phyloP scores from a whole-genome alignment of 805 yeast species.

The Suhomyces tanzawaensis region DNA sequence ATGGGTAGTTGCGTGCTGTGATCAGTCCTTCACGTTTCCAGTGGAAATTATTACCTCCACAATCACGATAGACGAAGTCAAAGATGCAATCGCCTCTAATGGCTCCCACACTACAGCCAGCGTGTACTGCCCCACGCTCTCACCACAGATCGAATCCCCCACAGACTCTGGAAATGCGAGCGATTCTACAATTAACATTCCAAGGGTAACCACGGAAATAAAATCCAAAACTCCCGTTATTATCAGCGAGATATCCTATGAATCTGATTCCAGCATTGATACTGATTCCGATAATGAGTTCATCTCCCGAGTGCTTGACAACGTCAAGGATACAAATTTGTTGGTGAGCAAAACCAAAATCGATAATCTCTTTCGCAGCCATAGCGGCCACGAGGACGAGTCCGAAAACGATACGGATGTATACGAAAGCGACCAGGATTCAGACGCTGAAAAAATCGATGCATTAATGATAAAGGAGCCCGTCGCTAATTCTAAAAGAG shows the following conservation, averaged over 20 bases:
- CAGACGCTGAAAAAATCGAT: conserved; percentile 21
- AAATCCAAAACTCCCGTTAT: too few species aligned
- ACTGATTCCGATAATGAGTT: conserved; percentile 16
- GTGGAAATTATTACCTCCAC: conserved; percentile 36
- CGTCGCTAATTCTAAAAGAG: neutral
- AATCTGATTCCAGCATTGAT: conserved; percentile 10
- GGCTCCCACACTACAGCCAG: too few species aligned
- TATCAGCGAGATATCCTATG: too few species aligned
- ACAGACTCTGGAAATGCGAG: neutral
- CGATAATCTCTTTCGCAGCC: neutral
- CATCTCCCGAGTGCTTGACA: neutral
- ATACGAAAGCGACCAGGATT: conserved; percentile 15
- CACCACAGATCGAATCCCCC: neutral
- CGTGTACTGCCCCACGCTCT: too few species aligned
- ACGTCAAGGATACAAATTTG: neutral
- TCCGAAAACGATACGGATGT: neutral
- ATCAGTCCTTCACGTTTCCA: conserved; percentile 30
- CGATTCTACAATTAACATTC: conserved; percentile 2
- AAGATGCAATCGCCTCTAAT: too few species aligned
- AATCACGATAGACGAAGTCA: too few species aligned
- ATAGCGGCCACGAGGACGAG: neutral
- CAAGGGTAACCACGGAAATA: too few species aligned
- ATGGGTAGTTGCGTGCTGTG: conserved; percentile 44
- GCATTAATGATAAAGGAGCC: conserved; percentile 4
- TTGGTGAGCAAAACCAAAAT: neutral